Percentiles rank a stretch among this genome's conserved stretches.
phyloP scores from a whole-genome alignment of 1,284 basidiomycete genomes.

The Peniophora sp. region DNA sequence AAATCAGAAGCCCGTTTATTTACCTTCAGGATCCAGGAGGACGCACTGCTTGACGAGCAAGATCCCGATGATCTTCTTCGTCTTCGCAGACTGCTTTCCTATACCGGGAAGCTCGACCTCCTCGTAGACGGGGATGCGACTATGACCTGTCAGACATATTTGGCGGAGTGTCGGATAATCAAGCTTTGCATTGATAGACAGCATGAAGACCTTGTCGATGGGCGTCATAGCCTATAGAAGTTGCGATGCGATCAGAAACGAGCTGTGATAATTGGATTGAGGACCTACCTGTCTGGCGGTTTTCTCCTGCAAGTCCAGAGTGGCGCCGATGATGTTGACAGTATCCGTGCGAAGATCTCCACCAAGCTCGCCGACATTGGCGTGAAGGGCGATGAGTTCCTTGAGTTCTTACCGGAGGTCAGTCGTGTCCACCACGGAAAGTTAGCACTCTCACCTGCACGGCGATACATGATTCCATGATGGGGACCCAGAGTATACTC shows the following conservation, averaged over 20 bases:
- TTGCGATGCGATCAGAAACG: not conserved
- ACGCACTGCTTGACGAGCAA: constrained; percentile 85
- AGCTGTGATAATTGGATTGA: not conserved
- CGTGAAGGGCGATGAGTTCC: constrained; percentile 69
- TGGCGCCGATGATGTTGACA: constrained; percentile 69
- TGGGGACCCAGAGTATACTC: constrained; percentile 58
- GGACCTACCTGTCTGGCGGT: constrained; percentile 38
- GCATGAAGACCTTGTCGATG: constrained; percentile 75
- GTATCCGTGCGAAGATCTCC: constrained; percentile 70
- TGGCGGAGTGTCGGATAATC: constrained; percentile 72
- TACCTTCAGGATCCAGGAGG: constrained; percentile 81
- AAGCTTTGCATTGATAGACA: constrained; percentile 72
- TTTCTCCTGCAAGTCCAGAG: constrained; percentile 67
- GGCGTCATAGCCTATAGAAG: constrained; percentile 72
- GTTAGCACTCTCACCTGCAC: constrained; percentile 22
- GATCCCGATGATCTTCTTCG: constrained; percentile 77
- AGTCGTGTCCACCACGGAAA: not conserved
- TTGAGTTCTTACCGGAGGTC: constrained; percentile 41
- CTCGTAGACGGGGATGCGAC: constrained; percentile 69
- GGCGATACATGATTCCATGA: constrained; percentile 53
- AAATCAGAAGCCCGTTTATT: constrained; percentile 3
- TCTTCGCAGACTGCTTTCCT: constrained; percentile 16
- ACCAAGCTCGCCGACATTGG: constrained; percentile 43
- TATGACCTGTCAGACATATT: constrained; percentile 75
- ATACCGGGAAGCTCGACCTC: constrained; percentile 52